phyloP scores from a whole-genome alignment of 805 yeast genomes.

The Starmerella scarabaei region DNA sequence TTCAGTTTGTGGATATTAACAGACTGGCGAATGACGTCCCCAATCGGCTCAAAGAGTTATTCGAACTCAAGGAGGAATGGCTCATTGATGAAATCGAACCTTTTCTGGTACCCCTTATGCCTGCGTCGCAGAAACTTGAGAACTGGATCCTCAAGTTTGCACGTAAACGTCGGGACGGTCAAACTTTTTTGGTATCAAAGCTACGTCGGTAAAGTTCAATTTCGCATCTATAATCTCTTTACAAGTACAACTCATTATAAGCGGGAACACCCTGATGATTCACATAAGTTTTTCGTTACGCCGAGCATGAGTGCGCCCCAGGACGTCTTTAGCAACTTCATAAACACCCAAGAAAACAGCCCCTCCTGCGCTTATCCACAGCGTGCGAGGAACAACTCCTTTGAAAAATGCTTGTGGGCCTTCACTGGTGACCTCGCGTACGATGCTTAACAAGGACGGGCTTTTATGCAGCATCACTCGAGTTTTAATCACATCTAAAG shows the following conservation, averaged over 20 bases:
- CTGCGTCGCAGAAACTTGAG: conserved; percentile 40
- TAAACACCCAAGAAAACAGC: conserved; percentile 93
- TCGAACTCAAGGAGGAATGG: conserved; percentile 48
- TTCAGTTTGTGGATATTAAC: conserved; percentile 42
- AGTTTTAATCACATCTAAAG: conserved; percentile 87
- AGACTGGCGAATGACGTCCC: conserved; percentile 38
- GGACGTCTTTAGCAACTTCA: conserved; percentile 33
- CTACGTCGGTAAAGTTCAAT: not conserved
- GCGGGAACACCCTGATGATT: no score
- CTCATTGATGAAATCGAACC: conserved; percentile 49
- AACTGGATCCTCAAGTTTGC: conserved; percentile 38
- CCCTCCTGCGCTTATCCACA: conserved; percentile 98
- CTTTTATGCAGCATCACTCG: conserved; percentile 61
- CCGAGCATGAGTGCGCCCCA: no score
- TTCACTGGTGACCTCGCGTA: conserved; percentile 42
- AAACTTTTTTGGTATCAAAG: conserved; percentile 28
- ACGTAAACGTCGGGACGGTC: conserved; percentile 37
- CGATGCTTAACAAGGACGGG: conserved; percentile 34
- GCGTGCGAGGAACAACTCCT: conserved; percentile 90
- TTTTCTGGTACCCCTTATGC: conserved; percentile 46
- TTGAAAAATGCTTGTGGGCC: conserved; percentile 59
- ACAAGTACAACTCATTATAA: no score
- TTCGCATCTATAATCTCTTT: not conserved
- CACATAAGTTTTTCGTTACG: no score
- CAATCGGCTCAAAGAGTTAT: conserved; percentile 40